phyloP scores from a whole-genome alignment of 495 filamentous ascomycete genomes.

The Neurospora sp. region DNA sequence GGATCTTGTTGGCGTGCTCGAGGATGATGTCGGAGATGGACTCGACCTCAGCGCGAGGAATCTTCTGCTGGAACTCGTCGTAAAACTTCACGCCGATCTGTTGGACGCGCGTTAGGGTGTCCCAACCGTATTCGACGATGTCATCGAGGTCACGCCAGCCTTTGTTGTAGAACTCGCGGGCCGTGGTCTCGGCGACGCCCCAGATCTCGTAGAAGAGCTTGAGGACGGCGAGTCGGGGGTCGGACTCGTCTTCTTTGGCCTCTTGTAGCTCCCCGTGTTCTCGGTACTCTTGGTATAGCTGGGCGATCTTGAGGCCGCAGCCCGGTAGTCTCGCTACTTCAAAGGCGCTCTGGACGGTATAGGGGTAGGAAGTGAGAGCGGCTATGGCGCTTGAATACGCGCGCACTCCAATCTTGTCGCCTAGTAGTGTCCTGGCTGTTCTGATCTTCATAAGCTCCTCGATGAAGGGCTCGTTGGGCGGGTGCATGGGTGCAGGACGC shows the following conservation, averaged over 20 bases:
- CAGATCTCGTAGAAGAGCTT: slow-evolving; percentile 70
- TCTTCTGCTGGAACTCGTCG: slow-evolving; percentile 65
- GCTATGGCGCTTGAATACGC: slow-evolving; percentile 87
- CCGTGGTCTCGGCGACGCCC: slow-evolving; percentile 80
- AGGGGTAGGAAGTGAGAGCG: slow-evolving; percentile 70
- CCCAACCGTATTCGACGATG: slow-evolving; percentile 76
- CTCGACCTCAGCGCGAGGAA: slow-evolving; percentile 67
- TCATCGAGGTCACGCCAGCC: slow-evolving; percentile 69
- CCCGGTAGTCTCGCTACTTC: slow-evolving; percentile 70
- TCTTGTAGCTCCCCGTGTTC: slow-evolving; percentile 47
- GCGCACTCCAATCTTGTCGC: slow-evolving; percentile 70
- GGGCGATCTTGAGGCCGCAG: slow-evolving; percentile 70
- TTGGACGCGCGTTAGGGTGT: slow-evolving; percentile 60
- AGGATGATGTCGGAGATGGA: slow-evolving; percentile 52
- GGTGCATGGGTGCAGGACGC: slow-evolving; percentile 57
- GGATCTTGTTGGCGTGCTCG: slow-evolving; percentile 46
- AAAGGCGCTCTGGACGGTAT: slow-evolving; percentile 24
- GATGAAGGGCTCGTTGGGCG: slow-evolving; percentile 73
- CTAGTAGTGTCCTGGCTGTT: slow-evolving; percentile 54
- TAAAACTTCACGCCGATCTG: slow-evolving; percentile 97
- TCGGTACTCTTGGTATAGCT: slow-evolving; percentile 69
- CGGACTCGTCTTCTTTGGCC: slow-evolving; percentile 51
- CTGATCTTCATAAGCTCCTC: slow-evolving; percentile 64
- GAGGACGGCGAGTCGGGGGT: slow-evolving; percentile 53
- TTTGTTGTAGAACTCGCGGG: slow-evolving; percentile 73